These are phyloP conservation scores for Xylariaceae sp. DNA, from an alignment of 2,329 filamentous ascomycete species.

Conservation along the genomic window DNA sequence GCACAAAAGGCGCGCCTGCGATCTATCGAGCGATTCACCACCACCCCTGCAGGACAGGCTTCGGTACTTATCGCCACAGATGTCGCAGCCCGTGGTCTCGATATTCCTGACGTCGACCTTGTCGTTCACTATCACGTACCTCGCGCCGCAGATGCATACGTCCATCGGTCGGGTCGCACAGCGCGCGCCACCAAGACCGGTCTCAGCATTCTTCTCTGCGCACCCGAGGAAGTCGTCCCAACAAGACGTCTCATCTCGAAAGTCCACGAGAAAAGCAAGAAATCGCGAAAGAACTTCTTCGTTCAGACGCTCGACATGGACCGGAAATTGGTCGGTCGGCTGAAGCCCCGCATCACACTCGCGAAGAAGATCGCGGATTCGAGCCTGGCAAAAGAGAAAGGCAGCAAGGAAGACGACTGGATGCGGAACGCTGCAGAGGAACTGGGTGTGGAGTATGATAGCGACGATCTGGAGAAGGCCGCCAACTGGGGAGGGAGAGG, in stretches of 20 bases:
- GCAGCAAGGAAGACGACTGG: constrained; percentile 79
- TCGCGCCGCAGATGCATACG: constrained; percentile 86
- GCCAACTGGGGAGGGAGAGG: constrained; percentile 66
- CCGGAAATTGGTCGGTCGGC: constrained; percentile 68
- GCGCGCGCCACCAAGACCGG: constrained; percentile 78
- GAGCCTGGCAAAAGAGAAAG: constrained; percentile 81
- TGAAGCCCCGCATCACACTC: constrained; percentile 74
- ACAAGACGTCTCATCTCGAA: constrained; percentile 83
- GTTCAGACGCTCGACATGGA: constrained; percentile 84
- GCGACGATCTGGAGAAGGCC: constrained; percentile 72
- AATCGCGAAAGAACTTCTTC: constrained; percentile 56
- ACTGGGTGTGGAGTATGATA: constrained; percentile 89
- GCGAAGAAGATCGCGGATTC: constrained; percentile 88
- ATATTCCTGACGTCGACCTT: constrained; percentile 85
- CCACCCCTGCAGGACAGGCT: constrained; percentile 48
- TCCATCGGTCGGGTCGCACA: constrained; percentile 91
- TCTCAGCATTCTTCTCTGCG: constrained; percentile 82
- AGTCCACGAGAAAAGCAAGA: constrained; percentile 66
- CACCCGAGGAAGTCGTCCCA: constrained; percentile 84
- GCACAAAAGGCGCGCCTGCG: constrained; percentile 91
- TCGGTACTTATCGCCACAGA: constrained; percentile 88
- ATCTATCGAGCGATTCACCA: constrained; percentile 84
- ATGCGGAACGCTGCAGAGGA: constrained; percentile 83
- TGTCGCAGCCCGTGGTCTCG: constrained; percentile 87
- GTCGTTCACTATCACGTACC: constrained; percentile 96